Evolutionary conservation across 2,329 filamentous ascomycete species (phyloP), one percentile per base, ranked within the genome.

Genomic region (Stemphylium lycopersici): DNA sequence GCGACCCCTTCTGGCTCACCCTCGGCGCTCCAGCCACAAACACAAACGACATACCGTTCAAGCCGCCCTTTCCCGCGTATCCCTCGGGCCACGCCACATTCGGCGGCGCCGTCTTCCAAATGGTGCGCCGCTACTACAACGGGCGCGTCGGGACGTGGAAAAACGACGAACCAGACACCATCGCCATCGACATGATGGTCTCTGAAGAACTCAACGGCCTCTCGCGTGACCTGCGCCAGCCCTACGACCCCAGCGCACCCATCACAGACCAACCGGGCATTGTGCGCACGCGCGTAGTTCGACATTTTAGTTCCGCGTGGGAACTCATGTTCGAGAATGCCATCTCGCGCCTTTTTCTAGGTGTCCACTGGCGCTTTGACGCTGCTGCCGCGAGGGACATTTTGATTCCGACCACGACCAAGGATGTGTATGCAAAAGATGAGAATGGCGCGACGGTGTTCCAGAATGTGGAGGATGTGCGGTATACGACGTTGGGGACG

Each of bases 361-460:
- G 67, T 12, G 67, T 70, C 2, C 67, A 70, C 44, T 70, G 66
- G 67, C 55, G 63, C 37, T 70, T 69, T 44, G 67, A 70, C 43
- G 67, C 67, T 11, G 67, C 66, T 10, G 58, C 67, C 4, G 51
- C 62, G 3, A 51, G 56, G 22, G 63, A 67, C 20, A 59, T 63
- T 6, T 11, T 63, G 13, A 43, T 63, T 8, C 60, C 58, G 6
- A 59, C 59, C 1, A 48, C 43, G 2, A 57, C 43, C 13, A 46
- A 52, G 29, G 46, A 60, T 16, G 45, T 62, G 0, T 62, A 62
- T 15, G 55, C 53, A 3, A 42, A 50, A 10, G 57, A 62, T 22
- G 24, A 31, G 1, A 51, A 53, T 7, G 59, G 59, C 6, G 55
- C 55, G 2, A 55, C 48, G 4, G 15, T 55, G 32, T 62, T 60